phyloP scores from a whole-genome alignment of 140 eudicot genomes.

The Bidens hawaiensis region DNA sequence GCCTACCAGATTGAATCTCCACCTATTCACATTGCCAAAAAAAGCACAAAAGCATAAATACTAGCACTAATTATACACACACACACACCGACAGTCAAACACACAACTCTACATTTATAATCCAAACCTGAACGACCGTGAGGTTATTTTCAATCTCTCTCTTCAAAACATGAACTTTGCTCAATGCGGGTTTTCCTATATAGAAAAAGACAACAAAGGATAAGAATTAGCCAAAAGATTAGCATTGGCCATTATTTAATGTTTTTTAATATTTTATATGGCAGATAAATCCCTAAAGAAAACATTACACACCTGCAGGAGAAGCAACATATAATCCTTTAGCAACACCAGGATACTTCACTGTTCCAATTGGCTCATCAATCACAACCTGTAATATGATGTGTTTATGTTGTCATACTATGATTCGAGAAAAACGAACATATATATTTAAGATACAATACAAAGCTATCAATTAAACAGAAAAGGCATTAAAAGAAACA shows the following conservation, averaged over 20 bases:
- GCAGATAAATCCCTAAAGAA: background rate
- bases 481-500: background rate
- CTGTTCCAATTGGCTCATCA: constrained; percentile 79
- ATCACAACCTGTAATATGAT: constrained; percentile 50
- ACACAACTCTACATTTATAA: constrained; percentile 8
- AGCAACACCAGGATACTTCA: constrained; percentile 87
- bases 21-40: constrained; percentile 49
- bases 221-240: constrained; percentile 1
- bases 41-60: background rate
- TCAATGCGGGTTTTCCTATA: constrained; percentile 87
- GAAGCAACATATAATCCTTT: constrained; percentile 94
- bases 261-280: background rate
- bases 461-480: background rate
- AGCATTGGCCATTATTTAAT: background rate
- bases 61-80: background rate
- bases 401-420: background rate
- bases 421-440: background rate
- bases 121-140: constrained; percentile 74
- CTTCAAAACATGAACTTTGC: constrained; percentile 78
- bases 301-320: constrained; percentile 43
- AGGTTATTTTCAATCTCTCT: constrained; percentile 54
- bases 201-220: background rate
- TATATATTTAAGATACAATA: background rate
- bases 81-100: background rate
- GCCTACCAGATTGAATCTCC: constrained; percentile 96